These are phyloP conservation scores for Logfia minima DNA, from an alignment of 129 eudicot genomes.

Conservation along the genomic window DNA sequence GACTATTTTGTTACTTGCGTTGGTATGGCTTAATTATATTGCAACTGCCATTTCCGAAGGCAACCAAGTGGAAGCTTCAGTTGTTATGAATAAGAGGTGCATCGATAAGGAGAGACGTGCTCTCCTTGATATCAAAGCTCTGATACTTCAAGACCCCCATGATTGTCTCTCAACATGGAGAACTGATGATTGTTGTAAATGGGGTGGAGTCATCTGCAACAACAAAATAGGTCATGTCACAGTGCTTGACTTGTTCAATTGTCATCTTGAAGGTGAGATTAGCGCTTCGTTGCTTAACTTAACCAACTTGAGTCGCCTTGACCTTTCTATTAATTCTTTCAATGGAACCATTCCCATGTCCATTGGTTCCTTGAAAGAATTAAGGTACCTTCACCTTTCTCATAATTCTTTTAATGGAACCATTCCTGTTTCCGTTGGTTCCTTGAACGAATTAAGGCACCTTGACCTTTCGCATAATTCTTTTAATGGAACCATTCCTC, in stretches of 20 bases:
- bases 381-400: neutral
- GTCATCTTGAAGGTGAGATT: neutral
- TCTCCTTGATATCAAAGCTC: neutral
- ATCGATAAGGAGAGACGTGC: neutral
- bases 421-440: too few relatives aligned
- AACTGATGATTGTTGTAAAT: neutral
- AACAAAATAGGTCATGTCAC: neutral
- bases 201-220: neutral
- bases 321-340: too few relatives aligned
- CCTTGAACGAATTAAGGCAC: too few relatives aligned
- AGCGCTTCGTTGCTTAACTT: conserved; percentile 9
- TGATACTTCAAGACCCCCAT: neutral
- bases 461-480: neutral
- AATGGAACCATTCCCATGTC: too few relatives aligned
- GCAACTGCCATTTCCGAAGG: neutral
- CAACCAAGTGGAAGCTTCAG: neutral
- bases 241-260: neutral
- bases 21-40: too few relatives aligned
- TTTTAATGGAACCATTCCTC: conserved; percentile 9
- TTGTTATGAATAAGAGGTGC: neutral
- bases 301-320: neutral
- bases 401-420: neutral
- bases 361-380: too few relatives aligned
- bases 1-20: too few relatives aligned
- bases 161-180: neutral